Percentiles rank a stretch among this genome's conserved stretches.
Conservation (phyloP, 2,329 filamentous ascomycete genomes). For the Penicillium sp. region DNA sequence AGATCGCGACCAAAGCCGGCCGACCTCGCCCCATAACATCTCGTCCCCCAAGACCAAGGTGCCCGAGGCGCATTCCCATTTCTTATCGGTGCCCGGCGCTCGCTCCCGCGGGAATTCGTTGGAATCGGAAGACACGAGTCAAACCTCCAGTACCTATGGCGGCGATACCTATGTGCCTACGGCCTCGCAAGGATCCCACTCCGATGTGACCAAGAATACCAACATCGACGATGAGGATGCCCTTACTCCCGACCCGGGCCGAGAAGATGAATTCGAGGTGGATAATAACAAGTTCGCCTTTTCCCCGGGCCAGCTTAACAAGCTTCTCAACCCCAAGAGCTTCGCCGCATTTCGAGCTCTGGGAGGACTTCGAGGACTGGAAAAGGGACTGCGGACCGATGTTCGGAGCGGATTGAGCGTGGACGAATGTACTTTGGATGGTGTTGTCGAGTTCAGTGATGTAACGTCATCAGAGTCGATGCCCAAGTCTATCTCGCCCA, state of each 20-base stretch:
- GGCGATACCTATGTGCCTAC: conserved; percentile 58
- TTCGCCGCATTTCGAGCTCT: conserved; percentile 73
- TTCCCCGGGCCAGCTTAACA: conserved; percentile 72
- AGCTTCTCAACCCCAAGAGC: conserved; percentile 79
- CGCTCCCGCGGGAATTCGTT: conserved; percentile 67
- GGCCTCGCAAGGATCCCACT: conserved; percentile 48
- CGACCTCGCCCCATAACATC: conserved; percentile 69
- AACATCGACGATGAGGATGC: conserved; percentile 65
- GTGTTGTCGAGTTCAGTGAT: conserved; percentile 70
- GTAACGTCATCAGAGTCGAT: conserved; percentile 36
- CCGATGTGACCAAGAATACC: conserved; percentile 49
- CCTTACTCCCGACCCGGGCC: conserved; percentile 70
- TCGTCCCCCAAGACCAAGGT: conserved; percentile 63
- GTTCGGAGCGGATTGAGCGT: conserved; percentile 66
- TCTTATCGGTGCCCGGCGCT: conserved; percentile 65
- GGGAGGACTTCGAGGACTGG: conserved; percentile 72
- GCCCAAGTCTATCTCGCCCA: conserved; percentile 37
- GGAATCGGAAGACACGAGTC: conserved; percentile 62
- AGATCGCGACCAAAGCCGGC: conserved; percentile 55
- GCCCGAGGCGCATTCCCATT: conserved; percentile 57
- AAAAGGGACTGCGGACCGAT: conserved; percentile 72
- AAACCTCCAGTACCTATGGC: conserved; percentile 56
- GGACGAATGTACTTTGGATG: conserved; percentile 68
- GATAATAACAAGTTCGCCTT: conserved; percentile 73
- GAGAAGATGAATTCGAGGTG: conserved; percentile 69